Evolutionary conservation across 31 red algal species (phyloP).

Genomic region (Odonthalia washingtoniensis): DNA sequence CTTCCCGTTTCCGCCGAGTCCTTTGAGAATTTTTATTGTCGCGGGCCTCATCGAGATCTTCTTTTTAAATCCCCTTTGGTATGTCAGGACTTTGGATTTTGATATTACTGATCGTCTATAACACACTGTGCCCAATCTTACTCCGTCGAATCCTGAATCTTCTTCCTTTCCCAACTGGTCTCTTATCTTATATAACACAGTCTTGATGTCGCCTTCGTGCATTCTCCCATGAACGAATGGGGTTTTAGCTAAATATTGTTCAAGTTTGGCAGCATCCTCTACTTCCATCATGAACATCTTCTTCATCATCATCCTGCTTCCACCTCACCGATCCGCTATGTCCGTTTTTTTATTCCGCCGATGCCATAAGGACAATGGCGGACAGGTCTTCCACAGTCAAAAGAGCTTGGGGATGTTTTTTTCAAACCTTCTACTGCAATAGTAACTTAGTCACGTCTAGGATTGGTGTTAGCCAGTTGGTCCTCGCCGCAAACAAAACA

Average conservation of each 20-base stretch:
- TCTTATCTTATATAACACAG: too few relatives aligned
- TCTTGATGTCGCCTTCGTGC: not conserved
- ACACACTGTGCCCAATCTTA: not conserved
- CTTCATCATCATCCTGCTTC: not conserved
- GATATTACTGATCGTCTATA: not conserved
- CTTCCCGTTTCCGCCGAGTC: not conserved
- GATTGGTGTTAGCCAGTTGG: not conserved
- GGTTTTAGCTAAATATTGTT: not conserved
- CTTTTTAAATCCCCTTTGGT: not conserved
- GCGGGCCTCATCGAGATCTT: not conserved
- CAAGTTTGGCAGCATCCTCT: not conserved
- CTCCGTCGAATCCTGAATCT: not conserved
- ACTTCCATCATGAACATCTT: not conserved
- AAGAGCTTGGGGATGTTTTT: not conserved
- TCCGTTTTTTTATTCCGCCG: not conserved
- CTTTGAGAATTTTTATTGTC: not conserved
- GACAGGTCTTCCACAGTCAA: not conserved
- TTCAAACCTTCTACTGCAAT: not conserved
- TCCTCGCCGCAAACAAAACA: too few relatives aligned
- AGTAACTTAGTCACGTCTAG: not conserved
- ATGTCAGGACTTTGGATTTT: not conserved
- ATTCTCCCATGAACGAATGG: not conserved
- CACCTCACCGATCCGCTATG: not conserved
- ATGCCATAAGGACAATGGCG: not conserved
- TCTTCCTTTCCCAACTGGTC: too few relatives aligned